Percentiles rank a stretch among this genome's conserved stretches.
phyloP scores from a whole-genome alignment of 2,329 filamentous ascomycete species.

The Ceratocystis papillata region DNA sequence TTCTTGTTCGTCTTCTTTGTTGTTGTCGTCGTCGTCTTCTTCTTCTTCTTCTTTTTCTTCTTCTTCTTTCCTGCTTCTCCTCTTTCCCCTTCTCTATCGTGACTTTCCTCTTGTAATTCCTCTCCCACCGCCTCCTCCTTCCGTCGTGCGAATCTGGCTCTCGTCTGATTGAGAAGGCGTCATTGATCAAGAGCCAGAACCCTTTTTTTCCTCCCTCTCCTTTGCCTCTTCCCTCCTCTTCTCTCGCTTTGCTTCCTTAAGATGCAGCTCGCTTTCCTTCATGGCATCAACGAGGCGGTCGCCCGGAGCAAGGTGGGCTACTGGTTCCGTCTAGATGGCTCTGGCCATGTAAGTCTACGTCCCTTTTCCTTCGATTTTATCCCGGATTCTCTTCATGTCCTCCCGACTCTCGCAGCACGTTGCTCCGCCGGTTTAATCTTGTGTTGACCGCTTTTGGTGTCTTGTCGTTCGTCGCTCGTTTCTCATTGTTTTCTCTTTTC shows the following conservation, averaged over 20 bases:
- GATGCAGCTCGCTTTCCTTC: conserved; percentile 43
- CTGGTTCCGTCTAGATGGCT: conserved; percentile 72
- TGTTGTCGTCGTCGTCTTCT: not conserved
- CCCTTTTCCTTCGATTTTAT: not conserved
- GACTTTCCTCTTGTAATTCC: conserved; percentile 16
- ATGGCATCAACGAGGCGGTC: conserved; percentile 45
- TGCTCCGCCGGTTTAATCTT: not conserved
- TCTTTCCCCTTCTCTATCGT: not conserved
- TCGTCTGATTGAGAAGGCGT: not conserved
- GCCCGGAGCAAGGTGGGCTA: conserved; percentile 55
- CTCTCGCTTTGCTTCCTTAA: conserved; percentile 38
- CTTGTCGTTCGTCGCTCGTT: not conserved
- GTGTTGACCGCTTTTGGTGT: not conserved
- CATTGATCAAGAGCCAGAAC: not conserved
- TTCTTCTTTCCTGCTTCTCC: not conserved
- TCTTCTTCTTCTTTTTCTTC: not conserved
- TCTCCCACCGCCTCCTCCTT: conserved; percentile 19
- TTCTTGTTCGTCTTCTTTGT: not conserved
- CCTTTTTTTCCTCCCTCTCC: conserved; percentile 7
- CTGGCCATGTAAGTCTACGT: conserved; percentile 57
- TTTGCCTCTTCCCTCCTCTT: conserved; percentile 24
- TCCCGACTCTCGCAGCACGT: not conserved
- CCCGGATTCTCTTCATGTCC: not conserved
- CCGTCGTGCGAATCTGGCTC: conserved; percentile 3
- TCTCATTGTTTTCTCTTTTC: conserved; percentile 12